Base-by-base conservation (phyloP, 805 yeast genomes). In the Kazachstania bromeliacearum region DNA sequence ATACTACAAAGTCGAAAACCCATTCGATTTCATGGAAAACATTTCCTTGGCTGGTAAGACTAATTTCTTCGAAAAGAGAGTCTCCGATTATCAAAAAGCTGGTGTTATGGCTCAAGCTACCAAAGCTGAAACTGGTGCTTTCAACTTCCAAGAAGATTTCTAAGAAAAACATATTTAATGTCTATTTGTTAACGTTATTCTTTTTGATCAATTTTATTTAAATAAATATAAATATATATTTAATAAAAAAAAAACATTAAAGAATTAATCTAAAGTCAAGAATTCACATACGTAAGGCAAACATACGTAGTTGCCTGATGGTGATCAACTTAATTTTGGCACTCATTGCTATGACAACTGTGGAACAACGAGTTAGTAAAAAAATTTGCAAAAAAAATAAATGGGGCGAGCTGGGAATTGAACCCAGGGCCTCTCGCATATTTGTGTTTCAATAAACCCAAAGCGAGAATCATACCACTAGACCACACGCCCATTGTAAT, bases 1-100 rank as follows among this genome's bases (percentile, higher is more conserved):
- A 70, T 72, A 73, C 47, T 89, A 75, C 77, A 84, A 85, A 53
- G 89, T 73, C 42, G 70, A 84, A 45, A 89, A 89, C 63, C 98
- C 98, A 63, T 89, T 89, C 62, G 98, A 89, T 65, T 89, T 89
- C 61, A 89, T 89, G 98, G 98, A 89, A 71, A 89, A 92, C 71
- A 89, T 89, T 56, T 89, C 97, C 7, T 76, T 89, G 52, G 94
- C 96, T 41, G 98, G 98, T 66, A 89, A 89, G 77, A 89, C 98
- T 53, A 89, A 92, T 73, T 89, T 89, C 77, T 89, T 89, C 60
- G 98, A 89, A 73, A 89, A 89, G 77, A 83, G 98, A 69, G 98
- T 89, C 40, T 83, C 95, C 40, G 98, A 89, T 67, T 89, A 89
- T 69, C 98, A 89, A 70, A 92, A 89, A 71, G 97, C 98, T 40